phyloP scores from a whole-genome alignment of 345 rosid species.

The Pseudoturritis turrita region DNA sequence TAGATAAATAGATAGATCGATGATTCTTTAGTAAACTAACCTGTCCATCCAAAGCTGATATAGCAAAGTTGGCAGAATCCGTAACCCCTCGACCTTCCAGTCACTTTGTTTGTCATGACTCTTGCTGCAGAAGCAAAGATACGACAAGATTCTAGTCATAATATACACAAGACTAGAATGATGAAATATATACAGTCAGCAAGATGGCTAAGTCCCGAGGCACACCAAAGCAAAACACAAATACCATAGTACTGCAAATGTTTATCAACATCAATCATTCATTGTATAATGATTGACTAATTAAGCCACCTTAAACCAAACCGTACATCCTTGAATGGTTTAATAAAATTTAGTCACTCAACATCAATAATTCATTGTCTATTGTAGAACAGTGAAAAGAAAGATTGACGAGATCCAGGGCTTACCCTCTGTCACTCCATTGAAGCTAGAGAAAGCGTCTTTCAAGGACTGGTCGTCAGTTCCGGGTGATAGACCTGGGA shows the following conservation, averaged over 20 bases:
- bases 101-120: conserved; percentile 53
- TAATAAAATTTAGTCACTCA: no score
- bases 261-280: background rate
- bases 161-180: background rate
- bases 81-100: conserved; percentile 67
- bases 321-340: background rate
- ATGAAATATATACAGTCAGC: background rate
- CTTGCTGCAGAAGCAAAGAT: conserved; percentile 48
- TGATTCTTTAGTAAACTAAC: conserved; percentile 23
- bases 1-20: background rate
- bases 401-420: background rate
- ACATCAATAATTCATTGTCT: no score
- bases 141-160: background rate
- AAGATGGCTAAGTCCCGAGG: background rate
- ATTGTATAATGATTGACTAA: background rate
- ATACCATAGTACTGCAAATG: background rate
- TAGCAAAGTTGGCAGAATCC: conserved; percentile 60
- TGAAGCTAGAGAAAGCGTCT: conserved; percentile 47
- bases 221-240: background rate
- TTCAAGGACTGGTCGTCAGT: conserved; percentile 43
- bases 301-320: background rate
- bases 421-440: conserved; percentile 47
- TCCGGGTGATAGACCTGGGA: conserved; percentile 39
- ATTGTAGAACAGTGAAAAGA: background rate
- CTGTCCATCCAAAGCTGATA: conserved; percentile 75